Conservation (phyloP, 805 yeast species). For the Starmerella vitae region DNA sequence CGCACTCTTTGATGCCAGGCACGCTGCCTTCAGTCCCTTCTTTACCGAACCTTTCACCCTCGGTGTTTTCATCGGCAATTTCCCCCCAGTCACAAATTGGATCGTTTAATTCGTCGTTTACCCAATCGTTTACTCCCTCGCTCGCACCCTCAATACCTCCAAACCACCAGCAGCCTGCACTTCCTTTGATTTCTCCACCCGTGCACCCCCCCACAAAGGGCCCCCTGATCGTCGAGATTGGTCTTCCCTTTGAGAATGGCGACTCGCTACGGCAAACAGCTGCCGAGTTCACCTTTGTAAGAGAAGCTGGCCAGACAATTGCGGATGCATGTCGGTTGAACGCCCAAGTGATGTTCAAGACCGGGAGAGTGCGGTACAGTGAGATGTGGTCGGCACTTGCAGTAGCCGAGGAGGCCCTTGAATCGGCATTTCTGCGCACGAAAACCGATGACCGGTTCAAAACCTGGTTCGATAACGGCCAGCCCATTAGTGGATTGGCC, state of each 20-base stretch:
- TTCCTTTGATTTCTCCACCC: too few relatives aligned
- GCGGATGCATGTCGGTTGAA: constrained; percentile 45
- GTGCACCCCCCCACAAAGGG: constrained; percentile 1
- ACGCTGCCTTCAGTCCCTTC: background rate
- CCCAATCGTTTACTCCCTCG: background rate
- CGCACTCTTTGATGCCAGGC: background rate
- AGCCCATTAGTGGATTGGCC: background rate
- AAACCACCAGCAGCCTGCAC: too few relatives aligned
- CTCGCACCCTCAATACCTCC: too few relatives aligned
- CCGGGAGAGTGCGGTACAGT: constrained; percentile 7
- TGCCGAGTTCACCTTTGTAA: constrained; percentile 15
- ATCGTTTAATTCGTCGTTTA: background rate
- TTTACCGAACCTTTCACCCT: background rate
- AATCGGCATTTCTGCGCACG: constrained; percentile 8
- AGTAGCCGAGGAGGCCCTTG: constrained; percentile 13
- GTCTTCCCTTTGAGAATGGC: constrained; percentile 30
- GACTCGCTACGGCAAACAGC: constrained; percentile 17
- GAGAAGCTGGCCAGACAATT: constrained; percentile 38
- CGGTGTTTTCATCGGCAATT: background rate
- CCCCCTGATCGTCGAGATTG: constrained; percentile 30
- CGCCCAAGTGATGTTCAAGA: constrained; percentile 33
- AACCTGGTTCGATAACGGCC: constrained; percentile 10
- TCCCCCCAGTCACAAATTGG: too few relatives aligned
- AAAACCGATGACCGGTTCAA: constrained; percentile 1
- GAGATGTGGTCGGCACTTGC: constrained; percentile 19